Percentiles rank a stretch among this genome's conserved stretches.
These are phyloP conservation scores for Deinandra increscens DNA, from an alignment of 129 eudicot genomes.

Conservation along the genomic window DNA sequence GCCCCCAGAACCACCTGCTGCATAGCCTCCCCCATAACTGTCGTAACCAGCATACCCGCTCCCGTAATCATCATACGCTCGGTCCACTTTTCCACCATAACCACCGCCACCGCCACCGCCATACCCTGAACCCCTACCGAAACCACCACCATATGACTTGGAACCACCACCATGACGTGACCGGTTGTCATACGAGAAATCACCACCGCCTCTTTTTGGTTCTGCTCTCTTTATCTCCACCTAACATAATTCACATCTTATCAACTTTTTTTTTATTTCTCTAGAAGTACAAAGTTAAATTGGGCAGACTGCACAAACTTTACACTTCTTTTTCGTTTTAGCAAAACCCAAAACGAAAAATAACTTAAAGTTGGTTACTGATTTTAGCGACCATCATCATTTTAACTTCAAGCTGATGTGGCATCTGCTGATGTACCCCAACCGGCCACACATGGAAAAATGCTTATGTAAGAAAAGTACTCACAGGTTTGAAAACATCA, in stretches of 20 bases:
- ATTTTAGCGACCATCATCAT: not conserved
- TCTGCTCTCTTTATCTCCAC: constrained; percentile 86
- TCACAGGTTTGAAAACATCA: not conserved
- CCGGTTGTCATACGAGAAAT: constrained; percentile 50
- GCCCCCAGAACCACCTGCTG: constrained; percentile 57
- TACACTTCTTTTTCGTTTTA: not conserved
- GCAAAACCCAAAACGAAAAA: not conserved
- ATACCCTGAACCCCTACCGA: constrained; percentile 53
- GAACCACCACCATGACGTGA: constrained; percentile 59
- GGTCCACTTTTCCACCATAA: constrained; percentile 56
- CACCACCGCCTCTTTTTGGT: constrained; percentile 76
- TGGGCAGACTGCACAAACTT: not conserved
- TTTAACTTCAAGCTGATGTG: not conserved
- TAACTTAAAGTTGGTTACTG: not conserved
- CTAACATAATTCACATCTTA: constrained; percentile 33
- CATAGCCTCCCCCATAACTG: constrained; percentile 43
- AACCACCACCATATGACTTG: constrained; percentile 59
- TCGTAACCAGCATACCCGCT: constrained; percentile 52
- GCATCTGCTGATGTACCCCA: not conserved
- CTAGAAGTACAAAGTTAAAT: not conserved
- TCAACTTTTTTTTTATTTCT: constrained; percentile 12
- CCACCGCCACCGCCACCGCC: constrained; percentile 68
- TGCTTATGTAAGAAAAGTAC: not conserved
- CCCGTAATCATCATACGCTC: constrained; percentile 67
- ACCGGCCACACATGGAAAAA: not conserved